These are phyloP conservation scores for Microsporum canis DNA, from an alignment of 2,329 filamentous ascomycete species.

Conservation along the genomic window DNA sequence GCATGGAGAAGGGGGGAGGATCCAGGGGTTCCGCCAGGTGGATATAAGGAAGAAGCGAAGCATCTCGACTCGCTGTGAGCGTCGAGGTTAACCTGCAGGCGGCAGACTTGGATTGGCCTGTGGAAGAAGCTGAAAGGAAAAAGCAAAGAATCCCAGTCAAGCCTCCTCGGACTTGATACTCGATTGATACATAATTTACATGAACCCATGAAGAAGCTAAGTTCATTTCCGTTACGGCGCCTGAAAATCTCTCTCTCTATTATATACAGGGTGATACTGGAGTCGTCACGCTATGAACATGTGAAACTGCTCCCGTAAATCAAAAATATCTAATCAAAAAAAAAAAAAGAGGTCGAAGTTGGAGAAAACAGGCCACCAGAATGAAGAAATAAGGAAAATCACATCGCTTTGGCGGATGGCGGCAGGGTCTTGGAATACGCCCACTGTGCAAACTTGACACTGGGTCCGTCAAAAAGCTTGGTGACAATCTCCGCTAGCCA, in stretches of 20 bases:
- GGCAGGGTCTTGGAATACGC: slow-evolving; percentile 41
- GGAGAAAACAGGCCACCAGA: not conserved
- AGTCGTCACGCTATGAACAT: slow-evolving; percentile 1
- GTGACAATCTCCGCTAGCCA: slow-evolving; percentile 49
- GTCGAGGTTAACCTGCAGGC: no score
- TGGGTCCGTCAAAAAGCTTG: slow-evolving; percentile 47
- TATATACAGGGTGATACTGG: not conserved
- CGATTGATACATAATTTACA: not conserved
- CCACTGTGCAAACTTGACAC: slow-evolving; percentile 47
- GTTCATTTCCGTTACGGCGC: not conserved
- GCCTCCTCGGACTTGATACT: not conserved
- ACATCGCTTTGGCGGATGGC: slow-evolving; percentile 2
- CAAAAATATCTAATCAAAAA: not conserved
- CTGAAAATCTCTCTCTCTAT: not conserved
- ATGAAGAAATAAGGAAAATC: not conserved
- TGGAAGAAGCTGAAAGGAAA: not conserved
- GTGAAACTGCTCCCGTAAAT: not conserved
- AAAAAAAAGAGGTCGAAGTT: not conserved
- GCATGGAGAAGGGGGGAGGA: not conserved
- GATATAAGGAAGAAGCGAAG: not conserved
- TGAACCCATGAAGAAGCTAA: not conserved
- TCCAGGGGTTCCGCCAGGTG: not conserved
- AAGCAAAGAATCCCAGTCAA: not conserved
- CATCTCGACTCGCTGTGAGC: not conserved
- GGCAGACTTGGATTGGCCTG: not conserved